Evolutionary conservation across 139 green algal species (phyloP).

Genomic region (Chlorella sp.): DNA sequence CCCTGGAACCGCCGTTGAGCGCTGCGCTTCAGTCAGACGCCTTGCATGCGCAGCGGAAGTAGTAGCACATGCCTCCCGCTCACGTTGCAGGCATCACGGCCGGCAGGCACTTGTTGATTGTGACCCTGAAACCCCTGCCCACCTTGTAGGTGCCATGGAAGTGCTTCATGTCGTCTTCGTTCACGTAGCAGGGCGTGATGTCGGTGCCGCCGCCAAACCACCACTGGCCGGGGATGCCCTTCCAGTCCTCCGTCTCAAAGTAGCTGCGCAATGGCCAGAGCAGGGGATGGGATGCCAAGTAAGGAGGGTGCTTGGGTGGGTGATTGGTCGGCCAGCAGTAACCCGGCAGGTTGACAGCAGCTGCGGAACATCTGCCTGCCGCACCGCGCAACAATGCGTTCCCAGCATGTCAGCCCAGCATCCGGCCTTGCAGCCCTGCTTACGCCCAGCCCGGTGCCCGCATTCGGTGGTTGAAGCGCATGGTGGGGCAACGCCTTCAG

Average conservation of each 20-base stretch:
- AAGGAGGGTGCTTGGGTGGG: neutral
- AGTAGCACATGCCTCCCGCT: neutral
- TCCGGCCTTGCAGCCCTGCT: neutral
- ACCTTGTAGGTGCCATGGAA: slow-evolving; percentile 97
- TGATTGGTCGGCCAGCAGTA: neutral
- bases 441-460: neutral
- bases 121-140: neutral
- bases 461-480: neutral
- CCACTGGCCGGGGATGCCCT: slow-evolving; percentile 93
- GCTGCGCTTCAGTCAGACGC: too few species aligned
- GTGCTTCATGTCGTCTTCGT: slow-evolving; percentile 96
- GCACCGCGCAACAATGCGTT: too few species aligned
- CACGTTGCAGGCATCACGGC: too few species aligned
- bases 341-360: neutral
- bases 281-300: too few species aligned
- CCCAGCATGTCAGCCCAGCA: too few species aligned
- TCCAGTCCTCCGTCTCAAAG: slow-evolving; percentile 98
- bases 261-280: slow-evolving; percentile 84
- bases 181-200: slow-evolving; percentile 96
- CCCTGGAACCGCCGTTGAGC: too few species aligned
- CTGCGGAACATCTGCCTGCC: neutral
- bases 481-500: neutral
- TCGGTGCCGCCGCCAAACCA: slow-evolving; percentile 99
- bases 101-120: neutral
- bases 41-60: too few species aligned